Conservation (phyloP, 108 stramenopile genomes). For the Thalassiosira profunda region DNA sequence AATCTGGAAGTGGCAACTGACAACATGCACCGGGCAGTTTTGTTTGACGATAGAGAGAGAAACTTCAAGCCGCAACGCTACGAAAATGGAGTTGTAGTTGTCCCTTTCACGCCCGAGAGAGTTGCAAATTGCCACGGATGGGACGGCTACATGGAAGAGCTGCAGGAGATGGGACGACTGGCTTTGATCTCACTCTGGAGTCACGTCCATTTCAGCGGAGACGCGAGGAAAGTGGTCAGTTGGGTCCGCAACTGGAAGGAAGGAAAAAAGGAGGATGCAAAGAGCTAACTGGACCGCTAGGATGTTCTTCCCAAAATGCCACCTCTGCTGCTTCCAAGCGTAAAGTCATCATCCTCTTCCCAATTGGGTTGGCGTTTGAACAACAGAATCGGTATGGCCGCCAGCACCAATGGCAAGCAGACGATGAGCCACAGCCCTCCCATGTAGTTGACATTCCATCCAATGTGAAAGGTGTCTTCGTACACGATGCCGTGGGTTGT, state of each 20-base stretch:
- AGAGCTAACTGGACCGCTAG: too few species aligned
- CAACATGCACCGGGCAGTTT: constrained; percentile 27
- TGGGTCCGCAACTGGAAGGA: constrained; percentile 25
- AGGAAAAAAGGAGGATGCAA: too few species aligned
- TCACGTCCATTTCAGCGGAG: constrained; percentile 35
- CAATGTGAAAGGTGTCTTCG: constrained; percentile 81
- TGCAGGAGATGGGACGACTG: constrained; percentile 42
- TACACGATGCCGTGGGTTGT: constrained; percentile 81
- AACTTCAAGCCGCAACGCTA: constrained; percentile 44
- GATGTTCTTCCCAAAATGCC: constrained; percentile 59
- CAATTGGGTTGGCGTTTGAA: constrained; percentile 54
- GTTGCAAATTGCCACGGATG: constrained; percentile 16
- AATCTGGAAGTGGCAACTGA: constrained; percentile 37
- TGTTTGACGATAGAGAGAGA: constrained; percentile 40
- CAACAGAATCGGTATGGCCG: constrained; percentile 43
- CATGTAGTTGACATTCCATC: constrained; percentile 88
- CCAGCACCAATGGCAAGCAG: constrained; percentile 54
- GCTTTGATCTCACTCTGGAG: constrained; percentile 32
- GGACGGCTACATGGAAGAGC: constrained; percentile 20
- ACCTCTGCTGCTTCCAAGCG: constrained; percentile 43
- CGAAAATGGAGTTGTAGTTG: constrained; percentile 38
- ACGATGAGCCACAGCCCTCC: constrained; percentile 75
- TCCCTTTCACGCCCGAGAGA: constrained; percentile 20
- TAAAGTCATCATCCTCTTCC: constrained; percentile 74
- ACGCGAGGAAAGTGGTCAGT: constrained; percentile 31